Conservation (phyloP, 495 filamentous ascomycete genomes). For the Penicillium mononematosum region DNA sequence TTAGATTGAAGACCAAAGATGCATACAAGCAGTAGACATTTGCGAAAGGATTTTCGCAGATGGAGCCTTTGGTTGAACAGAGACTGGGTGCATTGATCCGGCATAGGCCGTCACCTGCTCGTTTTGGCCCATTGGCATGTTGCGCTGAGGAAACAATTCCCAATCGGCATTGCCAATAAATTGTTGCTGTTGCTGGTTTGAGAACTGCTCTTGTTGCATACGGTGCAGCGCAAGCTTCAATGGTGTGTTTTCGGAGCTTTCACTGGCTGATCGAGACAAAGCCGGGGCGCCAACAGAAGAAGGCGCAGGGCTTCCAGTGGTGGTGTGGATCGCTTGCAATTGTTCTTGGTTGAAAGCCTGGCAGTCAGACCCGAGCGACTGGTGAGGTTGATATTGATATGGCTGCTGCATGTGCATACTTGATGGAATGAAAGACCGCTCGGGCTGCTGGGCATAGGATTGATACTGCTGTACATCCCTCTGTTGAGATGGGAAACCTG, state of each 20-base stretch:
- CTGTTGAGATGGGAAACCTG: conserved; percentile 22
- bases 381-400: conserved; percentile 25
- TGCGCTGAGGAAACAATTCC: conserved; percentile 29
- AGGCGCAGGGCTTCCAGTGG: conserved; percentile 14
- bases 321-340: conserved; percentile 33
- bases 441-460: conserved; percentile 15
- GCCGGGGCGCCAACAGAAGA: conserved; percentile 20
- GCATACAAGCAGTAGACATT: conserved; percentile 50
- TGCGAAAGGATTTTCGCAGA: conserved; percentile 48
- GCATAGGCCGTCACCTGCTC: conserved; percentile 25
- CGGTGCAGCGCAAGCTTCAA: conserved; percentile 20
- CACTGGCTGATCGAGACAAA: conserved; percentile 27
- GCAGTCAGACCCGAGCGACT: conserved; percentile 27
- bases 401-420: conserved; percentile 10
- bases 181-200: conserved; percentile 10
- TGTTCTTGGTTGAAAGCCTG: conserved; percentile 39
- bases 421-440: conserved; percentile 13
- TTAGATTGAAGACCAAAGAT: not conserved
- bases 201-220: conserved; percentile 21
- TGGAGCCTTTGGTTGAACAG: conserved; percentile 40
- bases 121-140: conserved; percentile 19
- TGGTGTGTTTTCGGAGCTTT: conserved; percentile 21
- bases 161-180: conserved; percentile 22
- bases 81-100: conserved; percentile 35
- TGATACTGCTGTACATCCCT: conserved; percentile 20